Evolutionary conservation across 306 rosid species (phyloP), one percentile per base, ranked within the genome.

Genomic region (Cicer bijugum): DNA sequence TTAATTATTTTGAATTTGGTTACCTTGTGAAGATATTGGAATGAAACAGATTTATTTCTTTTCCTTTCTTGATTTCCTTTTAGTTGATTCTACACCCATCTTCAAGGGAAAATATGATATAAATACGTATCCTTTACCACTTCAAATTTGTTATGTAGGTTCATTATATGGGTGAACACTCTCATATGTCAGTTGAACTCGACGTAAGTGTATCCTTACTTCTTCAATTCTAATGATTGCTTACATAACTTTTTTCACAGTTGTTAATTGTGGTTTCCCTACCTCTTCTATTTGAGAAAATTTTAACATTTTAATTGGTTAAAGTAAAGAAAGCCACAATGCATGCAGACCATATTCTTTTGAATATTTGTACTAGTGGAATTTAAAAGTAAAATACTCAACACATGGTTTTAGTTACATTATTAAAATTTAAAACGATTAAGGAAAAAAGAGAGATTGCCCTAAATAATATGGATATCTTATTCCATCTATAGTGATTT

Each of bases 151-250:
- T 62, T 62, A 4, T 62, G 48, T 17, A 62, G 69, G 48, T 62
- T 39, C 69, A 6, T 2, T 62, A 62, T 62, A 62, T 16, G 47
- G 69, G 69, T 39, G 48, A 62, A 39, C 47, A 62, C 50, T 39
- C 69, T 62, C 28, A 62, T 62, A 62, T 62, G 4, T 62, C 33
- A 62, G 69, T 38, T 4, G 69, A 62, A 47, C 39, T 62, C 0
- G 69, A 62, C 9, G 69, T 62, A 62, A 62, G 69, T 62, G 9
- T 0, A 9, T 9, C 16, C 35, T 39, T 39, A 38, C 67, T 7
- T 38, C 67, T 60, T 38, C 46, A 6, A 57, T 12, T 33, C 42
- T 28, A 59, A 28, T 59, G 17, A 33, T 59, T 59, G 6, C 43
- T 33, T 59, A 59, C 7, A 59, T 12, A 59, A 6, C 33, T 38